phyloP scores from a whole-genome alignment of 257 asterid species.

The Rehmannia glutinosa region DNA sequence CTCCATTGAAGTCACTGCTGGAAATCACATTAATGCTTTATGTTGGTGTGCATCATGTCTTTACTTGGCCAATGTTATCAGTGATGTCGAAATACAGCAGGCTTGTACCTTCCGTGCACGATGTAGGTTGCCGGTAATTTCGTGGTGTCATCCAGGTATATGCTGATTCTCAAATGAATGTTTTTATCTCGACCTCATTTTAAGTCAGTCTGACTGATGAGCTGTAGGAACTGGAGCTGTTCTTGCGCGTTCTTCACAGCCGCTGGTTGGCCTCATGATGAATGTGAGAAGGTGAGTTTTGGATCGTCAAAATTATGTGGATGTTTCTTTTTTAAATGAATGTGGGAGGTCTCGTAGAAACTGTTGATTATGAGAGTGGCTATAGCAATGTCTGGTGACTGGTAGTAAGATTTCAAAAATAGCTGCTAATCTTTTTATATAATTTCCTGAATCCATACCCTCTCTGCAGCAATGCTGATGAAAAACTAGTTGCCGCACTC shows the following conservation, averaged over 20 bases:
- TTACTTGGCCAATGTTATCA: slow-evolving; percentile 34
- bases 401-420: slow-evolving; percentile 2
- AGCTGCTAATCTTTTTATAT: background rate
- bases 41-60: slow-evolving; percentile 23
- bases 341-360: background rate
- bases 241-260: slow-evolving; percentile 96
- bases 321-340: slow-evolving; percentile 1
- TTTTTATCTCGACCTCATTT: slow-evolving; percentile 18
- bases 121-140: slow-evolving; percentile 79
- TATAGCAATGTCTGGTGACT: background rate
- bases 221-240: slow-evolving; percentile 90
- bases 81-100: slow-evolving; percentile 83
- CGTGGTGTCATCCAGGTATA: slow-evolving; percentile 93
- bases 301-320: slow-evolving; percentile 3
- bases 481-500: slow-evolving; percentile 86
- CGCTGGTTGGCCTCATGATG: slow-evolving; percentile 97
- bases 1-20: slow-evolving; percentile 4
- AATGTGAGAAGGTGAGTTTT: slow-evolving; percentile 83
- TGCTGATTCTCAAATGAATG: slow-evolving; percentile 18
- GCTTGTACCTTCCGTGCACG: slow-evolving; percentile 90
- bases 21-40: slow-evolving; percentile 15
- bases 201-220: slow-evolving; percentile 25
- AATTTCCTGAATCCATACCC: slow-evolving; percentile 15
- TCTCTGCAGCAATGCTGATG: slow-evolving; percentile 82
- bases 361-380: background rate